These are phyloP conservation scores for Rhexocercosporidium sp. DNA, from an alignment of 2,329 filamentous ascomycete species.

Conservation along the genomic window DNA sequence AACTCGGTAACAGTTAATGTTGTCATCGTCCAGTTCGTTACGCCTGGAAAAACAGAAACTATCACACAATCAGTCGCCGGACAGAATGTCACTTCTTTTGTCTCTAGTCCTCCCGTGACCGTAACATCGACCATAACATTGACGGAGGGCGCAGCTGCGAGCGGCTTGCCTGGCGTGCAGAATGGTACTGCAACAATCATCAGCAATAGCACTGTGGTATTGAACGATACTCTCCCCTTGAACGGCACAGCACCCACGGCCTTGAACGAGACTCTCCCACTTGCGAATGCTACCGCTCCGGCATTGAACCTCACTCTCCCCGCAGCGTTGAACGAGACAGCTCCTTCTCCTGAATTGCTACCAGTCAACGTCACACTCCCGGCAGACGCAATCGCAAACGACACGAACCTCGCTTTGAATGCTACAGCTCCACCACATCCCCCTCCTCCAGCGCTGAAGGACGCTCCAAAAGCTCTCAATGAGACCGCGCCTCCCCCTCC, in stretches of 20 bases:
- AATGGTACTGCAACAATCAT: conserved; percentile 26
- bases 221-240: conserved; percentile 10
- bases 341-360: background rate
- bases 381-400: no score
- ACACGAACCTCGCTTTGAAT: background rate
- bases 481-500: background rate
- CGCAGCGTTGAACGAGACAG: background rate
- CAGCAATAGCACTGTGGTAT: conserved; percentile 21
- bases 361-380: background rate
- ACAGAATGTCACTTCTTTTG: conserved; percentile 21
- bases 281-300: background rate
- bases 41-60: conserved; percentile 16
- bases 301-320: background rate
- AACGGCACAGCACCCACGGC: conserved; percentile 3
- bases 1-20: conserved; percentile 22
- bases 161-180: conserved; percentile 11
- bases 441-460: no score
- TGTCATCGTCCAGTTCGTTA: conserved; percentile 25
- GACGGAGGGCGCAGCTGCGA: conserved; percentile 20
- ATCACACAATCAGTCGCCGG: conserved; percentile 19
- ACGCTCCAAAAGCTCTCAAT: background rate
- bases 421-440: background rate
- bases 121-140: conserved; percentile 25
- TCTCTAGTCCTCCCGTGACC: conserved; percentile 20
- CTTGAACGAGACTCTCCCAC: background rate